Evolutionary conservation across 495 filamentous ascomycete species (phyloP).

Genomic region (Annulohypoxylon moriforme): DNA sequence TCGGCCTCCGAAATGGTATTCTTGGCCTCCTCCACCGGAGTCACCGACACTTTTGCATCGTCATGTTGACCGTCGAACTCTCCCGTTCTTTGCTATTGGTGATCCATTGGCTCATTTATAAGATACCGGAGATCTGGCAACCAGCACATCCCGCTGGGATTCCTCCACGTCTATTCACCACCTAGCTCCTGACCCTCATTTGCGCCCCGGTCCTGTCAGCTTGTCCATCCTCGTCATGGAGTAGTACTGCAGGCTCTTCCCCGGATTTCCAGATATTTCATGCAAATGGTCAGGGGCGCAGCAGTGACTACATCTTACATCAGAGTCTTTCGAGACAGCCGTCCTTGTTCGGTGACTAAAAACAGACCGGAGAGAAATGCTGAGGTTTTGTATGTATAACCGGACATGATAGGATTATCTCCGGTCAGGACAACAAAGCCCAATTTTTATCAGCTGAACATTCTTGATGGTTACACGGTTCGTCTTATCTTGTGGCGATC

Average conservation of each 20-base stretch:
- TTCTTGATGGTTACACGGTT: not conserved
- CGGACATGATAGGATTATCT: not conserved
- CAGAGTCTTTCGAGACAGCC: not conserved
- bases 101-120: not conserved
- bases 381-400: constrained; percentile 7
- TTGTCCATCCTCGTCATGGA: constrained; percentile 1
- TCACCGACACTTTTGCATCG: constrained; percentile 34
- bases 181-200: not conserved
- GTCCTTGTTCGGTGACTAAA: constrained; percentile 24
- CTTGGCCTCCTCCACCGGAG: constrained; percentile 39
- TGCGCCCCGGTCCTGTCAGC: constrained; percentile 6
- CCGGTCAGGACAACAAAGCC: not conserved
- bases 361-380: constrained; percentile 1
- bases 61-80: not conserved
- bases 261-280: constrained; percentile 33
- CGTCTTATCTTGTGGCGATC: not conserved
- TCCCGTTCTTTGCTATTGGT: not conserved
- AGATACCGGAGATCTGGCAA: constrained; percentile 6
- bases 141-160: not conserved
- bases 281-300: constrained; percentile 28
- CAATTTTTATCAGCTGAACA: not conserved
- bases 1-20: constrained; percentile 27
- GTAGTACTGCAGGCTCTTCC: constrained; percentile 18
- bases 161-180: constrained; percentile 12
- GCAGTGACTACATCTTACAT: constrained; percentile 10